Evolutionary conservation across 2,329 filamentous ascomycete genomes (phyloP).

Genomic region (Penicillium sumatraense): DNA sequence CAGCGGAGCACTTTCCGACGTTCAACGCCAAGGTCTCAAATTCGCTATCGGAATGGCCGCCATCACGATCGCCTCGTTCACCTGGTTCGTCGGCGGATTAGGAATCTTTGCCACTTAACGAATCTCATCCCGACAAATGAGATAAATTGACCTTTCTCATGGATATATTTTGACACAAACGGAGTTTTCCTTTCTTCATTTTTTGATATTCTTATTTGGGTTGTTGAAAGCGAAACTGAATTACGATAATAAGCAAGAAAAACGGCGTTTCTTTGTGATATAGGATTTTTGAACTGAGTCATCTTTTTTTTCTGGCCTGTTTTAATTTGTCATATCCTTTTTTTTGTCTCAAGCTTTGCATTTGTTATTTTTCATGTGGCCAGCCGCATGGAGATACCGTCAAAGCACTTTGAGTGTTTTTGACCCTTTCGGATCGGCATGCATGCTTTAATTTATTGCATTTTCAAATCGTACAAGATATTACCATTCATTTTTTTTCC

Average conservation of each 20-base stretch:
- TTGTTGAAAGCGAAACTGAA: slow-evolving; percentile 24
- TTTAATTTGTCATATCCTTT: slow-evolving; percentile 10
- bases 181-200: slow-evolving; percentile 14
- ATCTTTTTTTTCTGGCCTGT: slow-evolving; percentile 5
- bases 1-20: slow-evolving; percentile 55
- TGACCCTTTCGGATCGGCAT: slow-evolving; percentile 16
- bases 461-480: neutral
- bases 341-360: slow-evolving; percentile 1
- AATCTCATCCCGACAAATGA: neutral
- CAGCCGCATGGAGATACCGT: neutral
- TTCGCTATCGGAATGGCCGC: slow-evolving; percentile 60
- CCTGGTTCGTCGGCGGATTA: slow-evolving; percentile 53
- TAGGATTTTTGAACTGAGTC: slow-evolving; percentile 21
- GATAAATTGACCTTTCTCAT: slow-evolving; percentile 15
- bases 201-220: no score
- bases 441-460: slow-evolving; percentile 14
- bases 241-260: slow-evolving; percentile 38
- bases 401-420: neutral
- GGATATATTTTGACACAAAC: slow-evolving; percentile 22
- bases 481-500: neutral
- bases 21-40: slow-evolving; percentile 60
- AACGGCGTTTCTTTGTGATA: slow-evolving; percentile 28
- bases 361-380: neutral
- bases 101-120: slow-evolving; percentile 38
- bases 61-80: slow-evolving; percentile 63